Base-by-base conservation (phyloP, 768 basidiomycete species). In the Agrocybe praecox region DNA sequence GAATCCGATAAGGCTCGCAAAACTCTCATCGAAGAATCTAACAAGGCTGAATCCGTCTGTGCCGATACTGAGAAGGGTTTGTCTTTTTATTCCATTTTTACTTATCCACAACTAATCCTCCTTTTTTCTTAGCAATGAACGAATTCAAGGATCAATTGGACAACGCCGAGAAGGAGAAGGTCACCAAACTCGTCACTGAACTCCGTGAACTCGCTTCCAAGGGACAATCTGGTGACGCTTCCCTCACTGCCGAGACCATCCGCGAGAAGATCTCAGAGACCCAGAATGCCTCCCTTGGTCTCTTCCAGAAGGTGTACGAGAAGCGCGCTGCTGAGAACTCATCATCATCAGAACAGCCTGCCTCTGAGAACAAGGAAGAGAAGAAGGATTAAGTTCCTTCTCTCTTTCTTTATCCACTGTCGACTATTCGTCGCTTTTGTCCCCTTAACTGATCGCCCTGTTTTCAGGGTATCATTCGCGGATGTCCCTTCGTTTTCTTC, bases 111-210 rank as follows among this genome's bases (percentile, higher is more conserved):
- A 8, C 47, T 23, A 23, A 45, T n/a, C n/a, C 15, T 10, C n/a
- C 15, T 8, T 34, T 29, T 12, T 33, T 58, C 21, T 5, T 64
- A 92, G 93, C 95, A 17, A 92, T 98, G 89, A 85, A 80, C 67
- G 97, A 99, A 77, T 98, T 98, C 85, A 95, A 96, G 81, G 93
- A 96, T 46, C 94, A 98, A 69, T 86, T 99, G 55, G 96, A 98
- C 62, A 85, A 85, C 7, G 73, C 86, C 2, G 97, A 99, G 84
- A 90, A 90, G 76, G 94, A 96, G 68, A 98, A 96, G 79, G 96
- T 99, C 63, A 76, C 87, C 52, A 89, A 89, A 73, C 89, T 96
- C 46, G 75, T 99, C 29, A 73, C 74, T 53, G 94, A 98, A 76
- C 88, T 98, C 48, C 86, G 95, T 46, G 94, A 95, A 72, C 68